Percentiles rank a stretch among this genome's conserved stretches.
These are phyloP conservation scores for Thelonectria blattea DNA, from an alignment of 2,329 filamentous ascomycete species.

Conservation along the genomic window DNA sequence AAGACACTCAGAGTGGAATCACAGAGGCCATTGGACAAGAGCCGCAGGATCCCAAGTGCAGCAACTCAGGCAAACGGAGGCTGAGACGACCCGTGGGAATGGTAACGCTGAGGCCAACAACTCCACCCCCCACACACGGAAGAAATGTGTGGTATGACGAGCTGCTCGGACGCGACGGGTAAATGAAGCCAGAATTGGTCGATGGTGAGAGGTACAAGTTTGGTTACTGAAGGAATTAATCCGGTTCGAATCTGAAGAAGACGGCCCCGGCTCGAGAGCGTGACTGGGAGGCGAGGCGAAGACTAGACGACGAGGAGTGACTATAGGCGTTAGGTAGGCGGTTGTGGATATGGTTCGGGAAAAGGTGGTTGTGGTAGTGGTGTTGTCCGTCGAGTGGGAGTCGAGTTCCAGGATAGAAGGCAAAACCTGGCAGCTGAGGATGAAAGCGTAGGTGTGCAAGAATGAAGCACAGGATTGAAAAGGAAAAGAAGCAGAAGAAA, in stretches of 20 bases:
- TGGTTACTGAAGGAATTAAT: neutral
- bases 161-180: conserved; percentile 9
- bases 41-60: conserved; percentile 11
- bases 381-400: neutral
- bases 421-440: conserved; percentile 3
- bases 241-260: neutral
- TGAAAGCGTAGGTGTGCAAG: neutral
- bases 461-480: conserved; percentile 1
- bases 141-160: conserved; percentile 11
- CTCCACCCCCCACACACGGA: conserved; percentile 20
- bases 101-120: conserved; percentile 24
- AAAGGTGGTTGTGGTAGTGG: conserved; percentile 1
- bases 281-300: neutral
- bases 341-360: conserved; percentile 17
- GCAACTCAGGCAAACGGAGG: conserved; percentile 15
- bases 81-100: conserved; percentile 18
- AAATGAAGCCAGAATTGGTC: neutral
- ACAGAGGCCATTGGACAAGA: conserved; percentile 17
- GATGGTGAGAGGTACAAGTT: neutral
- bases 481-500: conserved; percentile 16
- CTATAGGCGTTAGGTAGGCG: conserved; percentile 1
- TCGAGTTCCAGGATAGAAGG: neutral
- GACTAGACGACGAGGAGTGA: neutral
- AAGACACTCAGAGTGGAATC: neutral
- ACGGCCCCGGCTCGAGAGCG: neutral